Conservation (phyloP, 179 eudicot genomes). For the Silene noctiflora region DNA sequence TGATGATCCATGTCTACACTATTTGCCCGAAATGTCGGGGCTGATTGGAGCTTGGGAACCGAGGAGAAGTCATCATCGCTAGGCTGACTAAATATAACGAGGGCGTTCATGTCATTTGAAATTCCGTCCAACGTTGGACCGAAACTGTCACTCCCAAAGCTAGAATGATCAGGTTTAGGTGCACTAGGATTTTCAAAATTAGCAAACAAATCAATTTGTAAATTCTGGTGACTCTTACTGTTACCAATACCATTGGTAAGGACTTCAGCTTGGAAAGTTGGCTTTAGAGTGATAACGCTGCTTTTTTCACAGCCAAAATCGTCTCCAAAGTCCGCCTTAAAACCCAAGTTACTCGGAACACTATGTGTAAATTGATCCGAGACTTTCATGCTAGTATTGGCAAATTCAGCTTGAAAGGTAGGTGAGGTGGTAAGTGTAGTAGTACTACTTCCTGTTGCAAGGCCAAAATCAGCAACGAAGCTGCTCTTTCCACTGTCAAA, state of each 20-base stretch:
- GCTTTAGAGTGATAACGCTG: neutral
- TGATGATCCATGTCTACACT: conserved; percentile 20
- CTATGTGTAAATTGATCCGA: neutral
- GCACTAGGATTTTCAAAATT: conserved; percentile 1
- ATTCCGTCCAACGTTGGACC: neutral
- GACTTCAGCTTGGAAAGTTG: conserved; percentile 12
- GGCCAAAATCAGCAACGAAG: conserved; percentile 7
- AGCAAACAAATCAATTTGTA: conserved; percentile 8
- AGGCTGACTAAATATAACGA: conserved; percentile 27
- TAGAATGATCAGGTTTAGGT: conserved; percentile 3
- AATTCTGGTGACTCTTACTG: neutral
- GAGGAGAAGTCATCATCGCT: conserved; percentile 13
- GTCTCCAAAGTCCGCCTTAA: conserved; percentile 1
- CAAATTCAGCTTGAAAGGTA: neutral
- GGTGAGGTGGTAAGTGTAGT: conserved; percentile 16
- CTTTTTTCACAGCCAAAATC: neutral
- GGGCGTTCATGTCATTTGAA: conserved; percentile 24
- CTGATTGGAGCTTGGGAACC: conserved; percentile 39
- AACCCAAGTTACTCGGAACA: conserved; percentile 1
- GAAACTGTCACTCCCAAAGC: neutral
- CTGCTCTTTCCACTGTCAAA: neutral
- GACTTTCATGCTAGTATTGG: neutral
- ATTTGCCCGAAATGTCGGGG: conserved; percentile 50
- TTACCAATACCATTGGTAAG: neutral
- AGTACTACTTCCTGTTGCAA: neutral